Evolutionary conservation across 495 filamentous ascomycete species (phyloP), one percentile per base, ranked within the genome.

Genomic region (Lophiostoma macrostomum): DNA sequence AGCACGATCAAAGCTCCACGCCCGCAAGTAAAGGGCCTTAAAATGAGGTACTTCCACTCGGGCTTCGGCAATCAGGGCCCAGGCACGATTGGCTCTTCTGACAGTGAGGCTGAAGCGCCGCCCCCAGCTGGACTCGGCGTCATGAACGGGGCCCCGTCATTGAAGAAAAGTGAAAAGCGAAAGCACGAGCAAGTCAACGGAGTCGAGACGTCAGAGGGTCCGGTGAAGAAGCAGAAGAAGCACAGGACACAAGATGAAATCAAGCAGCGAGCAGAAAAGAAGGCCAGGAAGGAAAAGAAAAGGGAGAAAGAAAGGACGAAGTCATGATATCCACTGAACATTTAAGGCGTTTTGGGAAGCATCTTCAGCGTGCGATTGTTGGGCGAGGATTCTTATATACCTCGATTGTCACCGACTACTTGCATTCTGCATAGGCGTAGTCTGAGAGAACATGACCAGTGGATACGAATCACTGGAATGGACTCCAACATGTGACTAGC

Each of bases 41-140:
- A 74, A 44, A 85, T 85, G 80, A 76, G 79, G 19, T 83, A 75
- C 58, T 67, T 69, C 18, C 81, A 80, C 8, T 72, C 77, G 10
- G 78, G 79, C 24, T 79, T 77, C 60, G 67, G 71, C 13, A 53
- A 64, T 42, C 68, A 60, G 1, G 64, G 73, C 0, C 67, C 74
- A 2, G 76, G 76, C 49, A 78, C 64, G 2, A 60, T 80, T 24
- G 79, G 76, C 5, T 72, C 70, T 30, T 74, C 71, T 3, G 62
- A 65, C 14, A 56, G 53, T 23, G 77, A 70, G 31, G 41, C 18
- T 5, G 66, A 78, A 52, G 73, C 68, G 2, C 57, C 64, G 65
- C 60, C 48, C 12, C 12, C 42, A 10, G n/a, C 41, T 24, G 53
- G 53, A 13, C 36, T 44, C 2, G 49, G 47, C 14, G 32, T 50